Base-by-base conservation (phyloP, 208 protist species). In the Leishmania martiniquensis region DNA sequence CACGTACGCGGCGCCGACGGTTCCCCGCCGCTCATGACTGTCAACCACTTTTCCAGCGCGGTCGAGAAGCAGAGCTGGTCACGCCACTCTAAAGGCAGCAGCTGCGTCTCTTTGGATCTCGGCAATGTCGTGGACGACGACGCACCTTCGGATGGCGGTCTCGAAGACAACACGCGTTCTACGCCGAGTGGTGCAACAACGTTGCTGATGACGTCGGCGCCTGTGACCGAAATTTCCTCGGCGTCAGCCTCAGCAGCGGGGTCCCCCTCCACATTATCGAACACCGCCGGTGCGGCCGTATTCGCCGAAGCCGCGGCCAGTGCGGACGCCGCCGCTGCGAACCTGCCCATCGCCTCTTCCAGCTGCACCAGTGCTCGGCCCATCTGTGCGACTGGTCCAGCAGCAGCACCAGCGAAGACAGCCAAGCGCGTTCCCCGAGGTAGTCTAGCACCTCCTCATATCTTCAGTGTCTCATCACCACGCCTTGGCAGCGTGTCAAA, bases 11-110 rank as follows among this genome's bases (percentile, higher is more conserved):
- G 65, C 44, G 13, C 25, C 52, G 59, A 57, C 76, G 42, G 34
- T 25, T 42, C 49, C 54, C n/a, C 45, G 1, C 29, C 34, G 32
- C 25, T 52, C 25, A 10, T 71, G 47, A 47, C 55, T 29, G 51
- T 62, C 17, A 52, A 74, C 47, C 66, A 78, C 73, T 78, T 83
- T 20, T 20, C 73, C 29, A 75, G 73, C 51, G 15, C 66, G 13
- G 55, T n/a, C 29, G 67, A 78, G 54, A 32, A 75, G 65, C 67
- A 55, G n/a, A 75, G 42, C 25, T 62, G 66, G 54, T 45, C 52
- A 49, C 79, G 20, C 25, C 59, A 75, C 73, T 78, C 79, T 4
- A 74, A 65, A 0, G 45, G 34, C 47, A 69, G 66, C 25, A 78
- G 55, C 65, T 65, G 32, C 55, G 29, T 17, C 37, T 75, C 67